These are phyloP conservation scores for Trichocomaceae sp. DNA, from an alignment of 2,329 filamentous ascomycete genomes.

Conservation along the genomic window DNA sequence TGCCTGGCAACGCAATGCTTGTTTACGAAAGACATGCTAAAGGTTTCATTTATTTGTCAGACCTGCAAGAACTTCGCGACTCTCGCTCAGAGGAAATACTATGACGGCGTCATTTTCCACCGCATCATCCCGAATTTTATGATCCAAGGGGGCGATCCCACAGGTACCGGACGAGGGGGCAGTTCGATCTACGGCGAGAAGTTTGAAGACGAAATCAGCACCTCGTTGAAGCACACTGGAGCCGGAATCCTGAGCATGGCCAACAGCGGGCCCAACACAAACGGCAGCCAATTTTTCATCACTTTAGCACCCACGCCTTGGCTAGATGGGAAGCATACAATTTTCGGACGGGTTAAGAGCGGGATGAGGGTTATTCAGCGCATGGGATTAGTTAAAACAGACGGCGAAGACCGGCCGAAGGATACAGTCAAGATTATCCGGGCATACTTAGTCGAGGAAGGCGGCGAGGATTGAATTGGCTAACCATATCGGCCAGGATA, in stretches of 20 bases:
- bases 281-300: conserved; percentile 93
- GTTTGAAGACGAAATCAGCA: conserved; percentile 85
- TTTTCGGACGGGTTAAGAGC: conserved; percentile 82
- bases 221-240: conserved; percentile 78
- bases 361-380: conserved; percentile 79
- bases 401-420: conserved; percentile 68
- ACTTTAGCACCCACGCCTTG: conserved; percentile 91
- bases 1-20: not conserved
- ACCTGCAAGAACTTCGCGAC: conserved; percentile 84
- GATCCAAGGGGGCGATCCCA: conserved; percentile 91
- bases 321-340: conserved; percentile 95
- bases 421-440: conserved; percentile 75
- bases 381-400: conserved; percentile 83
- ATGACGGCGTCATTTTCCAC: conserved; percentile 80
- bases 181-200: conserved; percentile 85
- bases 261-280: conserved; percentile 86
- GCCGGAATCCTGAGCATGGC: conserved; percentile 95
- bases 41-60: conserved; percentile 26
- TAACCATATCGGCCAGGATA: not conserved
- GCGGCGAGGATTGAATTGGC: conserved; percentile 37
- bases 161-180: conserved; percentile 85
- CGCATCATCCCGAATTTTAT: conserved; percentile 95
- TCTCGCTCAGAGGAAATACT: conserved; percentile 77
- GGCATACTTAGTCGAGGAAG: conserved; percentile 62
- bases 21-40: conserved; percentile 14